Evolutionary conservation across 805 yeast species (phyloP).

Genomic region (Yarrowia sp.): DNA sequence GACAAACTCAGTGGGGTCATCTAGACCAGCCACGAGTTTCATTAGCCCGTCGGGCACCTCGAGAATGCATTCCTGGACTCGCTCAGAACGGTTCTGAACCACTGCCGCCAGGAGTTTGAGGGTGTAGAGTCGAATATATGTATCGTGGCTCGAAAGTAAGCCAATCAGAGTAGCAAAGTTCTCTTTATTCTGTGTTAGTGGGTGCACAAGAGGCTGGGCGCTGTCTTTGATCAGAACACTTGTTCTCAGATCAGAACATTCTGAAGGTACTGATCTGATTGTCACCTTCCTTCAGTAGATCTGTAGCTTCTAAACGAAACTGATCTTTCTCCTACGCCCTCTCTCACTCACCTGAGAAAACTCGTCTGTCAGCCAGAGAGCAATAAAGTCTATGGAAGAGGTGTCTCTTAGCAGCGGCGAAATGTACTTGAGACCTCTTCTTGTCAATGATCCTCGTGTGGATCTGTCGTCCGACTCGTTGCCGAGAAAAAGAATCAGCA

Average conservation of each 20-base stretch:
- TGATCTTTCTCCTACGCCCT: too few relatives aligned
- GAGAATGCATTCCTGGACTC: slow-evolving; percentile 76
- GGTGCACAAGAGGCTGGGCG: too few relatives aligned
- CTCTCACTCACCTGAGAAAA: slow-evolving; percentile 68
- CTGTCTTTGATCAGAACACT: background rate
- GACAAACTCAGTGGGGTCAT: slow-evolving; percentile 79
- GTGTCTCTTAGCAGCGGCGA: slow-evolving; percentile 67
- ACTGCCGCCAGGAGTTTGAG: slow-evolving; percentile 85
- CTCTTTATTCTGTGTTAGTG: slow-evolving; percentile 48
- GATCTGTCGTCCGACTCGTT: slow-evolving; percentile 54
- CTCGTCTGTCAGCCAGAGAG: slow-evolving; percentile 95
- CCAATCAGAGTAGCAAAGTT: slow-evolving; percentile 59
- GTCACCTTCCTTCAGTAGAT: background rate
- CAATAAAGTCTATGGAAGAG: slow-evolving; percentile 74
- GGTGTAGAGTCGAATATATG: slow-evolving; percentile 80
- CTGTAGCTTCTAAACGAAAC: too few relatives aligned
- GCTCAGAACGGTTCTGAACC: slow-evolving; percentile 72
- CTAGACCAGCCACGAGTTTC: slow-evolving; percentile 63
- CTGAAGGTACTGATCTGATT: too few relatives aligned
- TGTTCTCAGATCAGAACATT: too few relatives aligned
- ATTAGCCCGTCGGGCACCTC: slow-evolving; percentile 58
- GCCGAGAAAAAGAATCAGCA: slow-evolving; percentile 78
- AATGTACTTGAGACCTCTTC: slow-evolving; percentile 55
- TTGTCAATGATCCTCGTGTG: slow-evolving; percentile 34
- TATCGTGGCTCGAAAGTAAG: slow-evolving; percentile 61